These are phyloP conservation scores for Ceratocystis cubensis DNA, from an alignment of 2,329 filamentous ascomycete species.

Conservation along the genomic window DNA sequence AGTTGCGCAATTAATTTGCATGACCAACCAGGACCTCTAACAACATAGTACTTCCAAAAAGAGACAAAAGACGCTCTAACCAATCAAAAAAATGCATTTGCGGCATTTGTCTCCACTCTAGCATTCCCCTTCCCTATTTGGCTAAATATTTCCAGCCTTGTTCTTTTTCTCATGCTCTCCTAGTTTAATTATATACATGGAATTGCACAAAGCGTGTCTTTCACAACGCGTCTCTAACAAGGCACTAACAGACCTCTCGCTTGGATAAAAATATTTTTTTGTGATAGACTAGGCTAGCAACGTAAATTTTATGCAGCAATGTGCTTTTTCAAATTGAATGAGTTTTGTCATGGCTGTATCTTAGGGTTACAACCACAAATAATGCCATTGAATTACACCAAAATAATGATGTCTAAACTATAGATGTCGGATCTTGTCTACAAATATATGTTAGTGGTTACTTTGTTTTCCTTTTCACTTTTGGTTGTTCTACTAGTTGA, in stretches of 20 bases:
- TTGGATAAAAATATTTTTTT: too few species aligned
- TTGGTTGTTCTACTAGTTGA: not conserved
- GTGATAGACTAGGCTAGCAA: too few species aligned
- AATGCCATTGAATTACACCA: too few species aligned
- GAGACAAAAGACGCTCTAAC: not conserved
- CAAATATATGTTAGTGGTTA: not conserved
- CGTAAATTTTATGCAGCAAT: too few species aligned
- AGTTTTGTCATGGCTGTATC: too few species aligned
- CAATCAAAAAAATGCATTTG: constrained; percentile 15
- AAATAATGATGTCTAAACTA: too few species aligned
- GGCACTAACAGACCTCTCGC: too few species aligned
- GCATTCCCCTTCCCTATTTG: not conserved
- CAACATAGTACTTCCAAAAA: constrained; percentile 3
- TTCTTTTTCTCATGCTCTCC: not conserved
- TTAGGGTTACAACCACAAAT: too few species aligned
- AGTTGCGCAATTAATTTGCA: not conserved
- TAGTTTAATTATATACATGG: too few species aligned
- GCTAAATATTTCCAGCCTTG: not conserved
- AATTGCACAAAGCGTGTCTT: too few species aligned
- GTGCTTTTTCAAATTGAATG: too few species aligned
- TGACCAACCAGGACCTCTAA: not conserved
- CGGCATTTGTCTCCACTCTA: not conserved
- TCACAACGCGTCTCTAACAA: not conserved
- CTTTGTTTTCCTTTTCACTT: not conserved
- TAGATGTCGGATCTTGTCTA: too few species aligned